Base-by-base conservation (phyloP, 306 rosid genomes). In the Dalbergia cochinchinensis region DNA sequence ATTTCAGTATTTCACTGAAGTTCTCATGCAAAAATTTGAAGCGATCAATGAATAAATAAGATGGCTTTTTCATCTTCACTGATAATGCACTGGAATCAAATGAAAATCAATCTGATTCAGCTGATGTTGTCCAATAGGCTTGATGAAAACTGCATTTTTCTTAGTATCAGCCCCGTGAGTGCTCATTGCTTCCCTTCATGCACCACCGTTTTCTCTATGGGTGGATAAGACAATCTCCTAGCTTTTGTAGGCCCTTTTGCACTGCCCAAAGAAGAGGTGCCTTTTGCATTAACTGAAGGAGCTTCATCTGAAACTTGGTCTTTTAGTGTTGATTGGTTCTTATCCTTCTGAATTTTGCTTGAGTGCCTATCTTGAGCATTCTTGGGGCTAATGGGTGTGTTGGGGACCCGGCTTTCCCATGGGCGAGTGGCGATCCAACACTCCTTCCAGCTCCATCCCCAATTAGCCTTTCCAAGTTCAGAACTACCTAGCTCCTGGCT, bases 381-480 rank as follows among this genome's bases (percentile, higher is more conserved):
- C 82, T 67, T 85, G 34, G 89, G 87, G 73, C 86, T 91, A 48
- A 76, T 64, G 10, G 85, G 55, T 72, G 60, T 63, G 16, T 64
- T 18, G 3, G 87, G 76, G 7, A 87, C 77, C 3, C 95, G 93
- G 85, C 85, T 85, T 87, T 92, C 97, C 97, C 97, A 92, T 4
- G 95, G 97, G 31, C 93, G 95, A 44, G 87, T 91, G 11, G 97
- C 95, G 42, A 92, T 89, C 95, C 97, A 92, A 4, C 93, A 88
- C 57, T 92, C 97, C 75, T 90, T 90, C 97, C 97, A 92, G 87
- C 93, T 92, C 97, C 97, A 92, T 59, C 93, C 90, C 97, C 97
- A 92, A 50, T 81, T 88, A 63, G 91, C 78, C 80, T 87, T 92
- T 60, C 86, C 70, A 70, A 91, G 90, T 81, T 89, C 96, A 83